Evolutionary conservation across 2,329 filamentous ascomycete species (phyloP), one percentile per base, ranked within the genome.

Genomic region (Elsinoe perseae): DNA sequence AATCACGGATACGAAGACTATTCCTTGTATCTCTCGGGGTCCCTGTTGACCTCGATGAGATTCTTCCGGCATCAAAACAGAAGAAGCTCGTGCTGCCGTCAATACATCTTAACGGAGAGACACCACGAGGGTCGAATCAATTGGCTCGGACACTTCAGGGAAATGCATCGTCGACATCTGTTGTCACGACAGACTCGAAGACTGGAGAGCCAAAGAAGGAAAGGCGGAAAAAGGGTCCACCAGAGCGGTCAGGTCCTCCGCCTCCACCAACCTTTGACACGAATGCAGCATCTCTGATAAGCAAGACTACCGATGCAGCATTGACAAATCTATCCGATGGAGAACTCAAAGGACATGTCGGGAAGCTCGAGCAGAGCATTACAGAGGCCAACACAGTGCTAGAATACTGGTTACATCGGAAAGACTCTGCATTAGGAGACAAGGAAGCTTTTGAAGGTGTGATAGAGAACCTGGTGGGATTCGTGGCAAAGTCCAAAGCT

Each of bases 11-110:
- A 64, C 85, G 93, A 54, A 87, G 93, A 25, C 81, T 98, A 23
- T 98, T 98, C 69, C 83, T 98, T 40, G 91, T 98, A 55, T 96
- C 91, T 1, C 81, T 98, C 0, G 93, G 93, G 16, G 93, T 98
- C 0, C 93, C 93, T 1, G 89, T 98, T 43, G 93, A 98, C 65
- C 79, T 98, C 0, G 93, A 98, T 71, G 93, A 98, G 74, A 97
- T 98, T 56, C 81, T 98, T 6, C 93, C 93, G 0, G 91, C 92
- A 0, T 95, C 89, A 10, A 97, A 97, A 72, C 93, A 98, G 70
- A 97, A 97, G 79, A 97, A 97, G 69, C 84, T 98, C 16, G 81
- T 98, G 3, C 80, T 98, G 1, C 93, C 93, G 0, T 95, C 91
- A 4, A 84, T 93, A 62, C 64, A 70, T 59, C 60, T 69, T 36